Conservation (phyloP, 495 filamentous ascomycete genomes). For the Clavariopsis aquatica region DNA sequence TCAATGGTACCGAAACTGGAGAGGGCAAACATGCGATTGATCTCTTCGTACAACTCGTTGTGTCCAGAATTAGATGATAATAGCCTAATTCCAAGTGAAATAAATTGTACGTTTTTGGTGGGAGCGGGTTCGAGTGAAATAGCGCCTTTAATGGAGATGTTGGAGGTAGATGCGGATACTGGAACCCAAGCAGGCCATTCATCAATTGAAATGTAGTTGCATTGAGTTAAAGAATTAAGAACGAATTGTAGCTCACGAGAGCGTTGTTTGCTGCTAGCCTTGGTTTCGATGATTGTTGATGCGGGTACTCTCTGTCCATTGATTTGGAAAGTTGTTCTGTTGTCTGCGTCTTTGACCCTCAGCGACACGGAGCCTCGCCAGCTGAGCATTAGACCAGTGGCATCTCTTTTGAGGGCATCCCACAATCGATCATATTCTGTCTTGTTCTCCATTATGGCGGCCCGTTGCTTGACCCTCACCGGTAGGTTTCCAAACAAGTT, state of each 20-base stretch:
- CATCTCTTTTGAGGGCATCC: constrained; percentile 60
- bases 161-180: constrained; percentile 62
- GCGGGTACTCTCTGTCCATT: constrained; percentile 7
- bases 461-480: constrained; percentile 86
- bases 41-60: constrained; percentile 72
- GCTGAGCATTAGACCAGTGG: constrained; percentile 67
- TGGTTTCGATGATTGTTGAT: background rate
- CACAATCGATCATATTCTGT: constrained; percentile 68
- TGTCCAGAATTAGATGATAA: constrained; percentile 51
- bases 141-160: constrained; percentile 63
- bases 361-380: constrained; percentile 50
- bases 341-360: constrained; percentile 46
- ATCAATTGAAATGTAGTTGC: constrained; percentile 57
- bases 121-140: constrained; percentile 71
- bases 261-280: background rate
- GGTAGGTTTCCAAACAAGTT: constrained; percentile 96
- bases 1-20: constrained; percentile 76
- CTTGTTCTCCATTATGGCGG: constrained; percentile 49
- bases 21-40: constrained; percentile 73
- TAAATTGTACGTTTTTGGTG: constrained; percentile 73
- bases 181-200: constrained; percentile 63
- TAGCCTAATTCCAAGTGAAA: constrained; percentile 65
- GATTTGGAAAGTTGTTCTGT: constrained; percentile 17
- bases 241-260: constrained; percentile 15
- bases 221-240: constrained; percentile 63